Percentiles rank a stretch among this genome's conserved stretches.
phyloP scores from a whole-genome alignment of 1,284 basidiomycete species.

The Ceratobasidium sp. region DNA sequence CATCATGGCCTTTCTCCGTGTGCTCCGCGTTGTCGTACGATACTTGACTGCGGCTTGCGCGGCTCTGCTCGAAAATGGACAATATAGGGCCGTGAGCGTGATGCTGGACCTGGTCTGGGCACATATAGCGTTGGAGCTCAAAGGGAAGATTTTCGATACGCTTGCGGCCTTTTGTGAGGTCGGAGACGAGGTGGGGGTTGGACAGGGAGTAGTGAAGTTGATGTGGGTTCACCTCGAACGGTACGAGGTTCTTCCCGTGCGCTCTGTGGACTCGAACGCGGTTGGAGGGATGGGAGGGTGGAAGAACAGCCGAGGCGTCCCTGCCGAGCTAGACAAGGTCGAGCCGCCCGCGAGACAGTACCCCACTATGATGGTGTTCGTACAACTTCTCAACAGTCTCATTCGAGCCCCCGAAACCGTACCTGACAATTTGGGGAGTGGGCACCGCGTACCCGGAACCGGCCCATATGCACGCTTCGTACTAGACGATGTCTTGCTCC shows the following conservation, averaged over 20 bases:
- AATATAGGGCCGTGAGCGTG: conserved; percentile 81
- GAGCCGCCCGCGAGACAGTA: conserved; percentile 83
- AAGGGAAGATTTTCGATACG: conserved; percentile 86
- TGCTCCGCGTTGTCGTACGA: conserved; percentile 82
- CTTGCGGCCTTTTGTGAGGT: conserved; percentile 83
- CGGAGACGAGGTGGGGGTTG: conserved; percentile 58
- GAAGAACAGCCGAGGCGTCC: conserved; percentile 49
- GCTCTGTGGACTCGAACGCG: conserved; percentile 56
- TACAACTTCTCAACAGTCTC: conserved; percentile 83
- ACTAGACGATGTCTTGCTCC: conserved; percentile 84
- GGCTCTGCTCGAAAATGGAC: conserved; percentile 79
- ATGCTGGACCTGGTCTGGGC: conserved; percentile 82
- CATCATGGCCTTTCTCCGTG: conserved; percentile 81
- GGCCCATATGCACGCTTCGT: conserved; percentile 85
- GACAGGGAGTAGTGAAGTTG: too few species aligned
- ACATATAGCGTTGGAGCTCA: conserved; percentile 88
- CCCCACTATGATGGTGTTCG: conserved; percentile 88
- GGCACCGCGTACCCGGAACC: conserved; percentile 79
- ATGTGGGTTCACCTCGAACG: conserved; percentile 88
- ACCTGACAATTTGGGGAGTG: conserved; percentile 78
- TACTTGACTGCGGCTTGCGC: conserved; percentile 82
- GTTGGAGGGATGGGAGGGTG: conserved; percentile 26
- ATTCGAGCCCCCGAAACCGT: conserved; percentile 82
- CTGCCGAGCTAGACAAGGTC: conserved; percentile 79
- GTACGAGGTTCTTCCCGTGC: conserved; percentile 71